A percentile compares a stretch with the other conserved stretches of the same genome.
Conservation (phyloP, 768 basidiomycete species). For the Gloeopeniophorella convolvens region DNA sequence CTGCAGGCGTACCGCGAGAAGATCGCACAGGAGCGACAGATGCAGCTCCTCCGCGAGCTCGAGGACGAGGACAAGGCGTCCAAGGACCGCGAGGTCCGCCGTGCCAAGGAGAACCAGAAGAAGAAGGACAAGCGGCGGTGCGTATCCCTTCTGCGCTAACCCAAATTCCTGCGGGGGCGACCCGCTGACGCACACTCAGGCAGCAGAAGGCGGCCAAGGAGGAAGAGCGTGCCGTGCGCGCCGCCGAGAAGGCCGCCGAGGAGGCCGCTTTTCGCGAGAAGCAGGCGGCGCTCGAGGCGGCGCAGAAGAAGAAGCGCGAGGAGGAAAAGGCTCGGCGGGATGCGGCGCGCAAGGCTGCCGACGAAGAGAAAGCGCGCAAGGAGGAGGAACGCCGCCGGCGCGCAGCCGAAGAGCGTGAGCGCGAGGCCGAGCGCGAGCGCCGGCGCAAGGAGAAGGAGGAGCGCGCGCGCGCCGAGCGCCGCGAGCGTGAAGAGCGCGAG, state of each 20-base stretch:
- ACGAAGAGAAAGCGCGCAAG: conserved; percentile 77
- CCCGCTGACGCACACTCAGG: too few species aligned
- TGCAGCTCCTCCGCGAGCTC: conserved; percentile 87
- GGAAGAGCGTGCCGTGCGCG: conserved; percentile 76
- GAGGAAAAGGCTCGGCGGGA: conserved; percentile 84
- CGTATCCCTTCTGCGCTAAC: conserved; percentile 23
- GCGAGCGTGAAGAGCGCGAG: conserved; percentile 56
- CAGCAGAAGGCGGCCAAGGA: conserved; percentile 91
- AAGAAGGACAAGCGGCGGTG: conserved; percentile 99
- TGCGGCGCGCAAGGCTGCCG: conserved; percentile 62
- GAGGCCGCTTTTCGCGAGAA: conserved; percentile 73
- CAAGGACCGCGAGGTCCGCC: conserved; percentile 87
- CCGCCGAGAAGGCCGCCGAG: conserved; percentile 82
- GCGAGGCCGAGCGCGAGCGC: conserved; percentile 67
- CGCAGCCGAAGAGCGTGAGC: conserved; percentile 72
- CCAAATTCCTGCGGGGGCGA: too few species aligned
- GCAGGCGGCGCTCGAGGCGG: conserved; percentile 73
- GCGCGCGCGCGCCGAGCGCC: conserved; percentile 42
- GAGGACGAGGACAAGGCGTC: conserved; percentile 89
- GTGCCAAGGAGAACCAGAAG: conserved; percentile 91
- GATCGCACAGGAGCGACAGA: conserved; percentile 92
- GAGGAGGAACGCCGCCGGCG: conserved; percentile 81
- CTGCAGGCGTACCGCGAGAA: conserved; percentile 94
- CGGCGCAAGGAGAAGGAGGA: conserved; percentile 74
- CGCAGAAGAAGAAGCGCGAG: conserved; percentile 72